A percentile compares a stretch with the other conserved stretches of the same genome.
Conservation (phyloP, 257 asterid genomes). For the Ophiorrhiza pumila region DNA sequence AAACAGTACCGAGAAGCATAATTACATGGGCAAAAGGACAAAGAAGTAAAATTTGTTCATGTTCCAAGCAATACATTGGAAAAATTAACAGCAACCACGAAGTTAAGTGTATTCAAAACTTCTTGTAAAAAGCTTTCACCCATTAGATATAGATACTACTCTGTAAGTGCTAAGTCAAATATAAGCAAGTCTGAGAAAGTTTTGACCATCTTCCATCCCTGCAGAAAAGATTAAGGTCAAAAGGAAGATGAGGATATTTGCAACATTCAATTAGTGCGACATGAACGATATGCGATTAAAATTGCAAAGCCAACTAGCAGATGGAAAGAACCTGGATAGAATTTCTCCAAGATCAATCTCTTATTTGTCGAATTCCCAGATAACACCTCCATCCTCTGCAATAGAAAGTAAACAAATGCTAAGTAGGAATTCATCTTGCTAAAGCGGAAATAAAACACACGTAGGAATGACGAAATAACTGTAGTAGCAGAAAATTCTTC, state of each 20-base stretch:
- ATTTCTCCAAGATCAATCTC: background rate
- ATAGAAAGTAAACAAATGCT: slow-evolving; percentile 7
- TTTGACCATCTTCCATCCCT: background rate
- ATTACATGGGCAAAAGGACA: no score
- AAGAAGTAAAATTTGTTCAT: no score
- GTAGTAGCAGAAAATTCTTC: background rate
- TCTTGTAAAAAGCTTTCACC: no score
- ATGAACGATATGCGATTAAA: background rate
- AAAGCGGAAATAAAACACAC: background rate
- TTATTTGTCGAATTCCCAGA: slow-evolving; percentile 78
- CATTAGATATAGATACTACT: background rate
- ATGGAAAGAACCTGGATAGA: background rate
- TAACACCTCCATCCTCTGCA: slow-evolving; percentile 74
- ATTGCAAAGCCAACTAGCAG: background rate
- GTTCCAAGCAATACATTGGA: no score
- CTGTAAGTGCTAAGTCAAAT: background rate
- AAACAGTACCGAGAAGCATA: no score
- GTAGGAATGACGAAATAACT: background rate
- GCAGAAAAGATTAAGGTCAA: background rate
- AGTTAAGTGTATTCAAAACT: no score
- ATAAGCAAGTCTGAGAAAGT: background rate
- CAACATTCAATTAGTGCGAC: background rate
- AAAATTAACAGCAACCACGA: no score
- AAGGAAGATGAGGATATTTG: background rate
- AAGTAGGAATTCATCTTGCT: background rate